Base-by-base conservation (phyloP, 1,284 basidiomycete species). In the Ustilago bromivora region DNA sequence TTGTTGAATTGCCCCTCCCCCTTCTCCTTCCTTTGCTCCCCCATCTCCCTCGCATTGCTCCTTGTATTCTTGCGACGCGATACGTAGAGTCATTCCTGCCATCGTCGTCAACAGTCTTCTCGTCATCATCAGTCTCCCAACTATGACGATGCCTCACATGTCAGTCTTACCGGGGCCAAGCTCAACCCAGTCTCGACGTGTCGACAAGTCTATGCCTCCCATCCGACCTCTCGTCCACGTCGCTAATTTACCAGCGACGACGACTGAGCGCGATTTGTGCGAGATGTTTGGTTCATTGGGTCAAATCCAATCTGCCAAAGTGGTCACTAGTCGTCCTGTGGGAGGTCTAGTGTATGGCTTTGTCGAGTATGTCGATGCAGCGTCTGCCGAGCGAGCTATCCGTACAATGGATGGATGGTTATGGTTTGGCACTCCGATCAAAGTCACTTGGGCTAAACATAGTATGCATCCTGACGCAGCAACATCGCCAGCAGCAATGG, bases 341-440 rank as follows among this genome's bases (percentile, higher is more conserved):
- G 96, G 94, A 68, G 95, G 95, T 66, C 92, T 96, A 87, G 98
- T 97, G 89, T 99, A 98, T 86, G 96, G 96, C 80, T 98, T 96
- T 88, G 96, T 97, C 87, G 95, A 96, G 88, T 97, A 96, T 56
- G 76, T 66, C 34, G 95, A 98, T 87, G 96, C 98, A 93, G 92
- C 94, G 72, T 93, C 94, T 38, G 96, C 96, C 38, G 96, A 99
- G 88, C 96, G 95, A 65, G 96, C 96, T 23, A 90, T 98, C 52
- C 93, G 95, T 88, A 97, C 96, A 59, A 91, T 99, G 84, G 97
- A 98, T 86, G 96, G 96, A 54, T 92, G 96, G 86, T 96, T 96
- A 89, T 96, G 98, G 84, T 98, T 97, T 83, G 96, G 98, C 87
- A 95, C 94, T 46, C 80, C 84, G 46, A 82, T 86, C 67, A 74